Base-by-base conservation (phyloP, 2,329 filamentous ascomycete species). In the Botrytis porri region DNA sequence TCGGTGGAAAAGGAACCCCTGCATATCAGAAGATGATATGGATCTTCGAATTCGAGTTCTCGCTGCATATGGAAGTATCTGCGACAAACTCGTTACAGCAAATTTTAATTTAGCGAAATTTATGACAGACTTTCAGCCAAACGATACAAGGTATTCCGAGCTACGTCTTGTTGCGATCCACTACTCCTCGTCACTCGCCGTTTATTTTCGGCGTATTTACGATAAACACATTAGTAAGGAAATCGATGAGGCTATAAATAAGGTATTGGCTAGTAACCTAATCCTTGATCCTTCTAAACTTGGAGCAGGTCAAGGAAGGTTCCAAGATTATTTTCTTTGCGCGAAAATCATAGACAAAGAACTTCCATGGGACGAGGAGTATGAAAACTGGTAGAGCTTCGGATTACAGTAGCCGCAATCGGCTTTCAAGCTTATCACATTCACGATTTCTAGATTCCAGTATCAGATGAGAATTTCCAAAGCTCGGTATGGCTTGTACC, bases 121-220 rank as follows among this genome's bases (percentile, higher is more conserved):
- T 4, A 1, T 9, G 37, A 35, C 20, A 14, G 3, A 1, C 7
- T 43, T 41, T 16, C 39, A 12, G 9, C 37, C 0, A 41, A 9
- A 41, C 0, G 6, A 41, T 14, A 16, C 0, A 18, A 18, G 18
- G 1, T 16, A 43, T 43, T 1, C 0, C 1, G 45, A 51, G 10
- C 48, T 51, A 51, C 4, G 4, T n/a, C 3, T 0, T n/a, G 3
- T 51, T 0, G 25, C 4, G 2, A 0, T 14, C 10, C 0, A 1
- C 4, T 7, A 7, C 12, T 16, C 1, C 1, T 6, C 1, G 10
- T 10, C 60, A 12, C 37, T 63, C 1, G 1, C 61, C 8, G 3
- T 0, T 1, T 18, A 64, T 32, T 45, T 32, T 45, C 37, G 60
- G 9, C 0, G 1, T 0, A 9, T 62, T 10, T 6, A 41, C 16